Conservation (phyloP, 208 protist species). For the Leishmania braziliensis region DNA sequence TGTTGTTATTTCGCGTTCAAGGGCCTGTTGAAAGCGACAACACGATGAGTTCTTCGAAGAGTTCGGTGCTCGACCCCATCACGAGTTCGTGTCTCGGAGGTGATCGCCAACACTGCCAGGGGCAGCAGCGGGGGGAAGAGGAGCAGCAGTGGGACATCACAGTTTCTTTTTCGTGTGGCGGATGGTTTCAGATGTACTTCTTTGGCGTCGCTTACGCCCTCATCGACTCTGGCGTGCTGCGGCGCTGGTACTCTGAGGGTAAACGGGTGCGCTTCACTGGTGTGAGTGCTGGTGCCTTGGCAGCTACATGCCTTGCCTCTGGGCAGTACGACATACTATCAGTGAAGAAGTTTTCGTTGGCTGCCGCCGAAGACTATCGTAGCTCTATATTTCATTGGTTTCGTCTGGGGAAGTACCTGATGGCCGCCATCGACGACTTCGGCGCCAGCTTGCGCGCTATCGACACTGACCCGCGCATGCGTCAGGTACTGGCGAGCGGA, state of each 20-base stretch:
- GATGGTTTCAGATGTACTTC: slow-evolving; percentile 85
- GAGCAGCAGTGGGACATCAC: slow-evolving; percentile 52
- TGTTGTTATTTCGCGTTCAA: neutral
- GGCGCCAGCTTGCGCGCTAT: slow-evolving; percentile 39
- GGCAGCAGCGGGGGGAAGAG: neutral
- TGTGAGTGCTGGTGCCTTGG: slow-evolving; percentile 60
- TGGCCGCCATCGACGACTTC: slow-evolving; percentile 44
- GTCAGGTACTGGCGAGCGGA: slow-evolving; percentile 42
- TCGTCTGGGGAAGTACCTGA: slow-evolving; percentile 50
- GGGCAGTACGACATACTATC: slow-evolving; percentile 46
- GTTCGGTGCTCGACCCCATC: neutral
- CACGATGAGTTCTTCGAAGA: neutral
- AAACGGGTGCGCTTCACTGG: slow-evolving; percentile 70
- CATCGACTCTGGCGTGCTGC: slow-evolving; percentile 61
- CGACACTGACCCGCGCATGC: slow-evolving; percentile 37
- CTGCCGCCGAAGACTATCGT: slow-evolving; percentile 46
- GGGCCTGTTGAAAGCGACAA: neutral
- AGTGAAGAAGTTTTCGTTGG: slow-evolving; percentile 42
- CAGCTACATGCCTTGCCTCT: slow-evolving; percentile 48
- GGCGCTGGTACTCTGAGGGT: slow-evolving; percentile 45
- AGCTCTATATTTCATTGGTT: slow-evolving; percentile 50
- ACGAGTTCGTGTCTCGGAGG: neutral
- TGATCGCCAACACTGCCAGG: neutral
- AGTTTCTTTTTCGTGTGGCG: slow-evolving; percentile 72
- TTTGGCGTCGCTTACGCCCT: slow-evolving; percentile 79